phyloP scores from a whole-genome alignment of 1,139 yeast species.

The Yamadazyma spencermartinsiae region DNA sequence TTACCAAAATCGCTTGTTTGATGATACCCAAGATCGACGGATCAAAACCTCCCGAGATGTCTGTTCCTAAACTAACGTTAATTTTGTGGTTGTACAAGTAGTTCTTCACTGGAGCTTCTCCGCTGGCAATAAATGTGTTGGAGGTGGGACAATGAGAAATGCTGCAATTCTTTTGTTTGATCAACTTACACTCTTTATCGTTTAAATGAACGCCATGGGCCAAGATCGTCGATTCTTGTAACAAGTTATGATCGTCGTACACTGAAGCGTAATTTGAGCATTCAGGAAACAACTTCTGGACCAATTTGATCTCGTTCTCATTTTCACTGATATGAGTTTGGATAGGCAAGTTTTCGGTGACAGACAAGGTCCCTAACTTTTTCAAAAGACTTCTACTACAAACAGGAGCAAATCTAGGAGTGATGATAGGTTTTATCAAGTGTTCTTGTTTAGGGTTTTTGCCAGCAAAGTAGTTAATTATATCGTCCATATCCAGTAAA shows the following conservation, averaged over 20 bases:
- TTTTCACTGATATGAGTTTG: constrained; percentile 94
- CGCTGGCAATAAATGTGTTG: constrained; percentile 84
- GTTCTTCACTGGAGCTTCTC: constrained; percentile 78
- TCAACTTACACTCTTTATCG: constrained; percentile 59
- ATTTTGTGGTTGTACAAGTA: constrained; percentile 65
- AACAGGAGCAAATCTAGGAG: constrained; percentile 94
- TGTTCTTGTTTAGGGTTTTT: constrained; percentile 51
- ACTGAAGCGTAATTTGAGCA: constrained; percentile 71
- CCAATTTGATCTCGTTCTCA: constrained; percentile 71
- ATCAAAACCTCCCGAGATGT: constrained; percentile 89
- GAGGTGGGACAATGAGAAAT: constrained; percentile 94
- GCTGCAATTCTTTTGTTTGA: constrained; percentile 60
- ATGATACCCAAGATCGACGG: constrained; percentile 76
- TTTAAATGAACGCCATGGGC: constrained; percentile 88
- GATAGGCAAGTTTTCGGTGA: constrained; percentile 54
- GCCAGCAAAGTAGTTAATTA: constrained; percentile 55
- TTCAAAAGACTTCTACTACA: constrained; percentile 65
- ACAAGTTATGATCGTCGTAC: constrained; percentile 62
- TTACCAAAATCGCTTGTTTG: constrained; percentile 76
- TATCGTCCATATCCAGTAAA: constrained; percentile 53
- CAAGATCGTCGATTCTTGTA: constrained; percentile 67
- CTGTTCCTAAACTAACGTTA: constrained; percentile 87
- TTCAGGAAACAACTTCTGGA: constrained; percentile 71
- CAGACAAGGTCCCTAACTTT: constrained; percentile 63
- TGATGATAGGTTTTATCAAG: constrained; percentile 69